Evolutionary conservation across 768 basidiomycete genomes (phyloP).

Genomic region (Candolleomyces efflorescens): DNA sequence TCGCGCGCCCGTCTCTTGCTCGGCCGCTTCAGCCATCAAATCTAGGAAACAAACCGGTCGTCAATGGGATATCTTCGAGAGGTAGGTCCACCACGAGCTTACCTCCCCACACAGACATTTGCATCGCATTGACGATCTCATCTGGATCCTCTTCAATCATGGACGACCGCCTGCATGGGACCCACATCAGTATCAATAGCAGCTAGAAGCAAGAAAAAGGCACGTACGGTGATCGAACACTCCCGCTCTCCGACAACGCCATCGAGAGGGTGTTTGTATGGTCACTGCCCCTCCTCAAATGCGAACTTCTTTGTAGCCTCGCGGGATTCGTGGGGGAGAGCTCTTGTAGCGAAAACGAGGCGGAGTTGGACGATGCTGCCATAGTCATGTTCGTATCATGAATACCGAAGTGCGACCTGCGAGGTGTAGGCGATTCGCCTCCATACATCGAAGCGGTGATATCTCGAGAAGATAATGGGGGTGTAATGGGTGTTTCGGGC

Average conservation of each 20-base stretch:
- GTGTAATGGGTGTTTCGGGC: constrained; percentile 39
- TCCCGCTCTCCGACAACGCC: constrained; percentile 42
- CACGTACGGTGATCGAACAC: constrained; percentile 46
- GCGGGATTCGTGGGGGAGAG: constrained; percentile 23
- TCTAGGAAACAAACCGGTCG: too few species aligned
- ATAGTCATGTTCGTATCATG: constrained; percentile 29
- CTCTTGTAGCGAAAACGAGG: constrained; percentile 38
- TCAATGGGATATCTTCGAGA: too few species aligned
- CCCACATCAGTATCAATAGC: neutral
- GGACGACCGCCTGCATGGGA: constrained; percentile 28
- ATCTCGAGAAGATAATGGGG: constrained; percentile 49
- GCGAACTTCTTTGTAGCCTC: constrained; percentile 48
- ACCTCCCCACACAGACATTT: constrained; percentile 74
- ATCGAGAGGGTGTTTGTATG: constrained; percentile 31
- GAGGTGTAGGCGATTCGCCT: constrained; percentile 35
- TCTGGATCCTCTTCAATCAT: constrained; percentile 42
- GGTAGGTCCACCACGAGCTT: too few species aligned
- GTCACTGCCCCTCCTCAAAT: constrained; percentile 49
- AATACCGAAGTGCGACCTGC: constrained; percentile 26
- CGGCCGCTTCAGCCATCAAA: too few species aligned
- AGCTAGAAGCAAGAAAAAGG: neutral
- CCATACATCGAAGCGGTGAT: constrained; percentile 44
- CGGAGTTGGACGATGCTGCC: too few species aligned
- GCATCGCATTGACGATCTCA: constrained; percentile 53
- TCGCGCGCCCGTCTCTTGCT: too few species aligned